Base-by-base conservation (phyloP, 2,329 filamentous ascomycete species). In the Clonostachys sp. region DNA sequence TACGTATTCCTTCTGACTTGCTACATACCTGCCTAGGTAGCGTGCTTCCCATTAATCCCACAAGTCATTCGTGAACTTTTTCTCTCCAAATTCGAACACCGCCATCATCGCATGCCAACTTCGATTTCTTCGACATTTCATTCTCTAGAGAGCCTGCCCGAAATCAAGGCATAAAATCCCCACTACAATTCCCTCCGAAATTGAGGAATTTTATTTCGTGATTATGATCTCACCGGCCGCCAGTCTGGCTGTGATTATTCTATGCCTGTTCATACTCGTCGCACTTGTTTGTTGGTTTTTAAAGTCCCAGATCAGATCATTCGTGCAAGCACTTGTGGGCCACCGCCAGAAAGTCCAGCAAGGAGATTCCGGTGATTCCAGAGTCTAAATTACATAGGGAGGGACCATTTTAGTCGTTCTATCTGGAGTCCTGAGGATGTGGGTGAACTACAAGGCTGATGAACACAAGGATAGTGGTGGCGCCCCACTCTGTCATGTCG, bases 181-280 rank as follows among this genome's bases (percentile, higher is more conserved):
- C 2, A 9, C 6, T 10, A 4, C 24, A 10, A 30, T 30, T 30
- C 3, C 10, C 24, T 30, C 24, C 24, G 24, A 30, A 30, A 10
- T 30, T 10, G 24, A 5, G 24, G 8, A 10, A 9, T 3, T 30
- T 30, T 30, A 10, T 30, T 10, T 18, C 34, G 5, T 34, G 42
- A 48, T 24, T n/a, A 67, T 66, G 61, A 46, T 57, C 33, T 56
- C 45, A 13, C 61, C 65, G 10, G 55, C 62, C 5, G 53, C 51
- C 20, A 50, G 49, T 6, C 60, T 70, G 8, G 66, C 62, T 20
- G 50, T 68, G 42, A 45, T 67, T 5, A 40, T 69, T 24, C 47
- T 69, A 12, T 50, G 55, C 12, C 49, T 71, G 30, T 53, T 66
- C 44, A 40, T 53, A 7, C 45, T 66, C 33, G 48, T 66, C 40